Percentiles rank a stretch among this genome's conserved stretches.
Conservation (phyloP, 768 basidiomycete genomes). For the Arthromyces matolae region DNA sequence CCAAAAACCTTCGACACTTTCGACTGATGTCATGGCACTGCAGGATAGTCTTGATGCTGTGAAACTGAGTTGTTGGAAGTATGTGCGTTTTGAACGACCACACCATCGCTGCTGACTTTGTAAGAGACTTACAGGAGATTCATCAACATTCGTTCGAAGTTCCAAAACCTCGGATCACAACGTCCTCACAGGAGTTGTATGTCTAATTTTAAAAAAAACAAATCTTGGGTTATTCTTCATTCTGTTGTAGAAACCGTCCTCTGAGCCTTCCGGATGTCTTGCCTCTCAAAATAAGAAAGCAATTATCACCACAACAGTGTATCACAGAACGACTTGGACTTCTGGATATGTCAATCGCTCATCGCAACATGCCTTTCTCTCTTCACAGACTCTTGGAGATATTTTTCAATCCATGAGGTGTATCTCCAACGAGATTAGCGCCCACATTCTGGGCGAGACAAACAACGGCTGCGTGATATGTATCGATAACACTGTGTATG, state of each 20-base stretch:
- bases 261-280: constrained; percentile 20
- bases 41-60: constrained; percentile 50
- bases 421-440: constrained; percentile 48
- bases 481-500: constrained; percentile 58
- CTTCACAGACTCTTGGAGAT: constrained; percentile 71
- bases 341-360: constrained; percentile 54
- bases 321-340: constrained; percentile 60
- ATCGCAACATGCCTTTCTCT: constrained; percentile 66
- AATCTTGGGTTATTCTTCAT: not conserved
- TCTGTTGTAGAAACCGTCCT: constrained; percentile 23
- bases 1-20: constrained; percentile 37
- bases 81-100: constrained; percentile 20
- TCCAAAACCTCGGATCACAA: constrained; percentile 68
- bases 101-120: not conserved
- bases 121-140: constrained; percentile 36
- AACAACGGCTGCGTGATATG: constrained; percentile 47
- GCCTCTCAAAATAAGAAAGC: constrained; percentile 33
- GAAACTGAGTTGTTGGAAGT: constrained; percentile 62
- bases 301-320: constrained; percentile 56
- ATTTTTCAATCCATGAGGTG: constrained; percentile 61
- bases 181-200: constrained; percentile 41
- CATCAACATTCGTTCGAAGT: constrained; percentile 60
- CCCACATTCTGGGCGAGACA: no score
- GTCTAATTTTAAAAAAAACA: constrained; percentile 8
- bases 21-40: constrained; percentile 44